These are phyloP conservation scores for Aspergillus caelatus DNA, from an alignment of 2,329 filamentous ascomycete species.

Conservation along the genomic window DNA sequence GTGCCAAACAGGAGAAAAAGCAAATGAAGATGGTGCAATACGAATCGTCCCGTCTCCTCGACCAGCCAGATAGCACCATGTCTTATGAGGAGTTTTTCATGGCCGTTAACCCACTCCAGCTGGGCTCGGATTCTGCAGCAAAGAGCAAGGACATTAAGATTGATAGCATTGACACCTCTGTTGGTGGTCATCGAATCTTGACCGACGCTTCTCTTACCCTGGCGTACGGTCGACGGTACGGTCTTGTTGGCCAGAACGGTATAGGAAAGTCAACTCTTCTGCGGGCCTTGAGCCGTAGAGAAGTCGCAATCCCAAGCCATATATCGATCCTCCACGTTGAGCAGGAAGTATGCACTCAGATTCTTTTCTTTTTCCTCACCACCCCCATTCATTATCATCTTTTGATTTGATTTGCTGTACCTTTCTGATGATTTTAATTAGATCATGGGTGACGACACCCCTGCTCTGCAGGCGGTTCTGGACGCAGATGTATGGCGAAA, in stretches of 20 bases:
- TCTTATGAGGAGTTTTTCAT: constrained; percentile 99
- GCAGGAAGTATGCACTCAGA: constrained; percentile 70
- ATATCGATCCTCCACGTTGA: constrained; percentile 99
- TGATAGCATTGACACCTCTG: constrained; percentile 92
- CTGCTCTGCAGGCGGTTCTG: constrained; percentile 89
- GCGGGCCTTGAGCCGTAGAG: constrained; percentile 86
- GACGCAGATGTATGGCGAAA: constrained; percentile 99
- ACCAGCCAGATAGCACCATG: constrained; percentile 78
- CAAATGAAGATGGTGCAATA: constrained; percentile 98
- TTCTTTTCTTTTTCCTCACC: constrained; percentile 24
- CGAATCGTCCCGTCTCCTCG: constrained; percentile 86
- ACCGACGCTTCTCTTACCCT: constrained; percentile 88
- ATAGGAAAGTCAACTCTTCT: constrained; percentile 96
- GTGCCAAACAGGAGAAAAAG: constrained; percentile 98
- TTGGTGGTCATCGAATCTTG: constrained; percentile 84
- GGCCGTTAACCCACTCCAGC: constrained; percentile 94
- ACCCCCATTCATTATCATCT: neutral
- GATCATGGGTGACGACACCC: constrained; percentile 94
- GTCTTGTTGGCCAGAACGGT: constrained; percentile 98
- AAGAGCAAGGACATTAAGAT: constrained; percentile 99
- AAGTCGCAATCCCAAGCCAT: constrained; percentile 91
- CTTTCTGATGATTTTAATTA: constrained; percentile 37
- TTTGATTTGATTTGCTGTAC: constrained; percentile 18
- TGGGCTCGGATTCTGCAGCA: constrained; percentile 68
- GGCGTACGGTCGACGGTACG: constrained; percentile 90